Conservation (phyloP, 2,329 filamentous ascomycete genomes). For the Aspergillus quadrilineatus region DNA sequence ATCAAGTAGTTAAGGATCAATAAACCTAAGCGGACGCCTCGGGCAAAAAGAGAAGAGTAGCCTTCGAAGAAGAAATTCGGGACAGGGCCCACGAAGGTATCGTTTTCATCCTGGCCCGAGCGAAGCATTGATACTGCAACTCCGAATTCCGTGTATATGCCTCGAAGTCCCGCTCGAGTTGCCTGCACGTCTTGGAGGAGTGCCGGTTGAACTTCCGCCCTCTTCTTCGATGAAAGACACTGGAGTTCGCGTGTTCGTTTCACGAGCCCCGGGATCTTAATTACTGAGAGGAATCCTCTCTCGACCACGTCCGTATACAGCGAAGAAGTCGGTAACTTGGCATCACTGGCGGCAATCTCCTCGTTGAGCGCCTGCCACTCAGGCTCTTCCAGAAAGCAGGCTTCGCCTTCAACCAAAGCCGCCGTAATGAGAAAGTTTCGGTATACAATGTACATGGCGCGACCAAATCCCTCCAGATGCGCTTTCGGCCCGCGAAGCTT, state of each 20-base stretch:
- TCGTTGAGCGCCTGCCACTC: slow-evolving; percentile 35
- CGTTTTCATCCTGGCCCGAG: slow-evolving; percentile 16
- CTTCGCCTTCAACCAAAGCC: slow-evolving; percentile 32
- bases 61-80: slow-evolving; percentile 25
- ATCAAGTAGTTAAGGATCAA: slow-evolving; percentile 25
- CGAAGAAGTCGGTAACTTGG: slow-evolving; percentile 28
- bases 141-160: slow-evolving; percentile 27
- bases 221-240: slow-evolving; percentile 4
- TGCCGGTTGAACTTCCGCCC: slow-evolving; percentile 11
- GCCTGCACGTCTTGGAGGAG: slow-evolving; percentile 22
- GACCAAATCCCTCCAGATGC: slow-evolving; percentile 36
- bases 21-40: slow-evolving; percentile 21
- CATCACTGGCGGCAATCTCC: slow-evolving; percentile 28
- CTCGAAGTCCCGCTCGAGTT: slow-evolving; percentile 23
- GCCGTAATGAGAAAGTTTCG: slow-evolving; percentile 37
- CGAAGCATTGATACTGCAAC: slow-evolving; percentile 24
- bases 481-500: slow-evolving; percentile 32
- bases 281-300: slow-evolving; percentile 28
- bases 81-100: slow-evolving; percentile 24
- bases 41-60: slow-evolving; percentile 20
- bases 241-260: slow-evolving; percentile 22
- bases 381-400: slow-evolving; percentile 37
- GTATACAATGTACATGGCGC: slow-evolving; percentile 36
- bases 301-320: slow-evolving; percentile 32
- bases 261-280: slow-evolving; percentile 30